These are phyloP conservation scores for Solanum tarijense DNA, from an alignment of 257 asterid genomes.

Conservation along the genomic window DNA sequence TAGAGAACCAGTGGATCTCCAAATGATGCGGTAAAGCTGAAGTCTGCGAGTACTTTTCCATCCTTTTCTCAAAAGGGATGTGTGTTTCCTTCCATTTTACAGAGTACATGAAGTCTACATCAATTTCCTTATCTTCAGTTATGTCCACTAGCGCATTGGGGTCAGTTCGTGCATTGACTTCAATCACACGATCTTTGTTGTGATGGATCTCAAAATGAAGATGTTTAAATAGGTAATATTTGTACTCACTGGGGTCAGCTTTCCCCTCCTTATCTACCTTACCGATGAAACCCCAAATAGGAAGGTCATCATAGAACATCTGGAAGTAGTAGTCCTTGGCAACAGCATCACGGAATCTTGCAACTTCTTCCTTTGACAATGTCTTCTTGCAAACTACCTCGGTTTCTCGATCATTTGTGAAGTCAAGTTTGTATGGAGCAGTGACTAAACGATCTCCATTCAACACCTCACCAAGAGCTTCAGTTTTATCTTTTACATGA, in stretches of 20 bases:
- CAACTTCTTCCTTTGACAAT: conserved; percentile 7
- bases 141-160: conserved; percentile 13
- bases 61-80: conserved; percentile 21
- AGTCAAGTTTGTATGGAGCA: conserved; percentile 12
- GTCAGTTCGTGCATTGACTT: conserved; percentile 11
- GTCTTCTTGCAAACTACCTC: conserved; percentile 3
- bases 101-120: conserved; percentile 20
- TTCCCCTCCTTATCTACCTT: conserved; percentile 7
- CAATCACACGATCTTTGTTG: conserved; percentile 11
- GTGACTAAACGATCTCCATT: conserved; percentile 13
- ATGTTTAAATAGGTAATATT: conserved; percentile 11
- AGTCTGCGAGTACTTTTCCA: conserved; percentile 22
- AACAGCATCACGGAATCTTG: conserved; percentile 13
- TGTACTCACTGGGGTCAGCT: conserved; percentile 8
- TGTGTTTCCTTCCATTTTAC: conserved; percentile 25
- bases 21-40: conserved; percentile 20
- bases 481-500: conserved; percentile 4
- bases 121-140: conserved; percentile 21
- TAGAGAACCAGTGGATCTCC: conserved; percentile 30
- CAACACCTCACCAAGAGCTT: conserved; percentile 14
- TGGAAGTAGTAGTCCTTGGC: conserved; percentile 9
- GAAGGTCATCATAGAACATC: conserved; percentile 10
- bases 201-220: conserved; percentile 8
- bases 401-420: not conserved
- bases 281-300: conserved; percentile 13